Evolutionary conservation across 495 filamentous ascomycete genomes (phyloP).

Genomic region (Aspergillus ostianus): DNA sequence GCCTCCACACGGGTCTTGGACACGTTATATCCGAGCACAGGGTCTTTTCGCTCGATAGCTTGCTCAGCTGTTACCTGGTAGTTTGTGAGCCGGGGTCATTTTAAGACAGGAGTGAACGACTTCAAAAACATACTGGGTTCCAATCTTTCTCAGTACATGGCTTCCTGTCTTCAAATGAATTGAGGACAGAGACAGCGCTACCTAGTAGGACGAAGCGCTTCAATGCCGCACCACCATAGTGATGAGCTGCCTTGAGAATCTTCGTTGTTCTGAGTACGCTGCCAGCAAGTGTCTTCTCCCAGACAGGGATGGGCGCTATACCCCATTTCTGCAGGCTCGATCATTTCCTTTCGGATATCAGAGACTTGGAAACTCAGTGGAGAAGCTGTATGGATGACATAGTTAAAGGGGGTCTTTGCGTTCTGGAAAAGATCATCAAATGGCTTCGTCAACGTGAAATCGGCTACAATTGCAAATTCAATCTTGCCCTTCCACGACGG

Average conservation of each 20-base stretch:
- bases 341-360: constrained; percentile 45
- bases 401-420: constrained; percentile 34
- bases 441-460: constrained; percentile 40
- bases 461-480: constrained; percentile 44
- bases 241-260: constrained; percentile 25
- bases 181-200: constrained; percentile 27
- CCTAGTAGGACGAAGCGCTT: constrained; percentile 34
- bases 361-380: constrained; percentile 39
- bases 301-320: not conserved
- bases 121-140: constrained; percentile 28
- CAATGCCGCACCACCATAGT: constrained; percentile 22
- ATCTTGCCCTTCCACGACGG: constrained; percentile 33
- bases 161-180: constrained; percentile 28
- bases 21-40: constrained; percentile 33
- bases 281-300: no score
- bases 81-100: not conserved
- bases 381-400: constrained; percentile 52
- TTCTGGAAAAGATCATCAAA: constrained; percentile 49
- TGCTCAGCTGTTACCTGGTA: constrained; percentile 28
- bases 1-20: constrained; percentile 37
- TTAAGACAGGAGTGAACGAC: not conserved
- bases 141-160: constrained; percentile 39
- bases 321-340: constrained; percentile 36
- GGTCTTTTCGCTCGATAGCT: constrained; percentile 27
- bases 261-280: constrained; percentile 18